Evolutionary conservation across 2,329 filamentous ascomycete species (phyloP), one percentile per base, ranked within the genome.

Genomic region (Didymella segeticola): DNA sequence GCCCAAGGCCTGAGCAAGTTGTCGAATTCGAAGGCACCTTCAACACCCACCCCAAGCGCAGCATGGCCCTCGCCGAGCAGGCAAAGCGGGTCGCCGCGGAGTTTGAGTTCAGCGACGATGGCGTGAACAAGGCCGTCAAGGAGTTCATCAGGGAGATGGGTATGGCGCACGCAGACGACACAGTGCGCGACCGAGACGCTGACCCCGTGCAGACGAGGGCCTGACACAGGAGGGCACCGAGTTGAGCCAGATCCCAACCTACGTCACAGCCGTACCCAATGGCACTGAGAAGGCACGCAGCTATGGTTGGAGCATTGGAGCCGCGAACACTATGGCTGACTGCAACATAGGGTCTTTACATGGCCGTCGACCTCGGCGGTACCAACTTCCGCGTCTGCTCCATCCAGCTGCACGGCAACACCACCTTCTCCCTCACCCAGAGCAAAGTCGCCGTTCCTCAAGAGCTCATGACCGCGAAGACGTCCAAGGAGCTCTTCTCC

Each of bases 341-440:
- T 45, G 43, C 9, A 8, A 25, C 34, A n/a, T 66, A 96, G 91
- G 95, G 95, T 41, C 82, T 97, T 31, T 99, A 97, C 78, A 87
- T 99, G 71, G 93, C 95, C 31, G 93, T 99, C 61, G 95, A 99
- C 71, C 84, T 99, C n/a, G 95, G 95, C 58, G 95, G 95, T 67
- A 99, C 95, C 61, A 99, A 99, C 80, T 96, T 98, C 78, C 89
- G 95, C 66, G 95, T 99, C 69, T 99, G 95, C 80, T 97, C 93
- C 36, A 89, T 99, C 69, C 85, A 90, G 66, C 83, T 99, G 57
- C 93, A 96, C 73, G 95, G 95, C 70, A 91, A 98, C 79, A 93
- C 89, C 67, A 97, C 92, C 52, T 98, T 97, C 81, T 91, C 90
- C 76, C 85, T 98, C 66, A 96, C 89, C 47, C 96, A 91, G 79